Base-by-base conservation (phyloP, 139 green algal genomes). In the Penium margaritaceum region DNA sequence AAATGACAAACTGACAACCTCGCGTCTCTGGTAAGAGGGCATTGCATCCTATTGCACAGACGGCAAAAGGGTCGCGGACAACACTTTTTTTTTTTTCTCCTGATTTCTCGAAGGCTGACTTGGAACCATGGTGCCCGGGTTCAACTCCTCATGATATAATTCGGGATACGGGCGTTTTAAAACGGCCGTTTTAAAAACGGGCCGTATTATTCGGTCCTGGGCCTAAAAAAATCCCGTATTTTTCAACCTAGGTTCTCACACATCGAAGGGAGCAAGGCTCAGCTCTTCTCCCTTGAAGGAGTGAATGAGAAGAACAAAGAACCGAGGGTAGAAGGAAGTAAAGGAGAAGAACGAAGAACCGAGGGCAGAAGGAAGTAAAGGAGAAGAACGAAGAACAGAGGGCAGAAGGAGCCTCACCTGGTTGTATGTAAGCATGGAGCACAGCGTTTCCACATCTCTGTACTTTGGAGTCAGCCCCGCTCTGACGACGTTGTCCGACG, bases 391-490 rank as follows among this genome's bases (percentile, higher is more conserved):
- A 19, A 7, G 7, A 37, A 12, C 30, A 65, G 55, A 24, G 7
- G 32, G 55, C 41, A 57, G 24, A 3, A 35, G 27, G 4, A 41
- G 14, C 58, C 32, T n/a, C 30, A 71, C 84, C 67, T 89, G 70
- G 5, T 85, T 78, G 79, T 99, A 99, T 0, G 91, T 96, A 2
- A 99, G 84, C 24, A 89, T 93, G 7, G 83, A 81, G 76, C 89
- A 95, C 39, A 99, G 85, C 35, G 91, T 87, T 12, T 90, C 81
- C 1, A 54, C 74, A 38, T 89, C 90, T 33, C 90, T 85, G 65
- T 93, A 86, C 84, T 99, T 99, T 36, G 93, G 93, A 5, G 94
- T 99, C 5, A 97, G 87, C 0, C 94, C 94, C 17, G 92, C 94
- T 0, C 94, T 83, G 32, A 99, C 89, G 30, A 99, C 94, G 79